Conservation (phyloP, 352 stramenopile species). For the Phytophthora megakarya region DNA sequence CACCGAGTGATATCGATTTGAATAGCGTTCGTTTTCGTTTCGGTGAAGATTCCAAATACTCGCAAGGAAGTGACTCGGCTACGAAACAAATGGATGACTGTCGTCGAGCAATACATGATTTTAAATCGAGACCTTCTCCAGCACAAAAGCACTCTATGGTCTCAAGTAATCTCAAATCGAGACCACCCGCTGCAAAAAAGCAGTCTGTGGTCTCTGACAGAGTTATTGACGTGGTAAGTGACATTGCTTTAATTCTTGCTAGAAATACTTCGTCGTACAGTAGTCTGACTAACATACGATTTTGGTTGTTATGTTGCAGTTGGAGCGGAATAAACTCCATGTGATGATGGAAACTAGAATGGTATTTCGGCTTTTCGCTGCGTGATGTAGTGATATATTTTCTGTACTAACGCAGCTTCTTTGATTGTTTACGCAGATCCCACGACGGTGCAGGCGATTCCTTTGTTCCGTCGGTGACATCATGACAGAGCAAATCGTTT, state of each 20-base stretch:
- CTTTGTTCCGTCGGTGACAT: constrained; percentile 72
- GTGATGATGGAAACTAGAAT: constrained; percentile 34
- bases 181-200: no score
- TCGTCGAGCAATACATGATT: constrained; percentile 2
- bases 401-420: constrained; percentile 1
- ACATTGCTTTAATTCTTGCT: background rate
- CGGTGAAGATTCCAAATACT: constrained; percentile 3
- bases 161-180: constrained; percentile 13
- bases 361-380: constrained; percentile 15
- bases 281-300: constrained; percentile 11
- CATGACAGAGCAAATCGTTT: constrained; percentile 78
- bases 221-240: constrained; percentile 27
- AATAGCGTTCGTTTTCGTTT: constrained; percentile 19
- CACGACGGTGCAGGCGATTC: constrained; percentile 66
- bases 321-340: constrained; percentile 31
- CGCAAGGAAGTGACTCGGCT: background rate
- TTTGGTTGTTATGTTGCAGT: constrained; percentile 10
- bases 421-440: constrained; percentile 37
- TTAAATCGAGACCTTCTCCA: constrained; percentile 8
- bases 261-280: no score
- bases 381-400: background rate
- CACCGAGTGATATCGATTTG: constrained; percentile 4
- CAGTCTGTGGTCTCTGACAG: constrained; percentile 12
- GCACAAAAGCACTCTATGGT: constrained; percentile 3
- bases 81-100: constrained; percentile 6